Conservation (phyloP, 75 land plant genomes). For the Sequoia sempervirens region DNA sequence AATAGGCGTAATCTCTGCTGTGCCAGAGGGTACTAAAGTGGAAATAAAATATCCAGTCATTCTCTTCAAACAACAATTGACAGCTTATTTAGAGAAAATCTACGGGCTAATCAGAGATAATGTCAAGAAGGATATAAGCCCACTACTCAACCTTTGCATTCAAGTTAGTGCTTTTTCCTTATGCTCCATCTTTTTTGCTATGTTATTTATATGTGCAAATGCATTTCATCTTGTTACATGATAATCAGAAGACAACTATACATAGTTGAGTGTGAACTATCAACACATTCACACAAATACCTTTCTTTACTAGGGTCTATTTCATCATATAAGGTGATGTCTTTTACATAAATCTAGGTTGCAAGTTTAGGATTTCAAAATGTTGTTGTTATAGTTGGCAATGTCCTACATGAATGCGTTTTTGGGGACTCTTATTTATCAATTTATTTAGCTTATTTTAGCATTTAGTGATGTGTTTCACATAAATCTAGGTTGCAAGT, state of each 20-base stretch:
- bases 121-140: conserved; percentile 87
- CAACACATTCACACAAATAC: background rate
- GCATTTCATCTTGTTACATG: background rate
- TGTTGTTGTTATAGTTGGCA: background rate
- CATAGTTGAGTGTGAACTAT: background rate
- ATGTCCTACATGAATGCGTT: background rate
- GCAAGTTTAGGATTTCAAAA: background rate
- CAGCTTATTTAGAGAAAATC: conserved; percentile 95
- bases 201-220: background rate
- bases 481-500: too few relatives aligned
- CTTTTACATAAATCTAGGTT: background rate
- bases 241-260: background rate
- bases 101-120: conserved; percentile 93
- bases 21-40: conserved; percentile 44
- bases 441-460: background rate
- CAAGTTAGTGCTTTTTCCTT: conserved; percentile 51
- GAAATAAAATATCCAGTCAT: conserved; percentile 97
- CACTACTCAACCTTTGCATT: conserved; percentile 79
- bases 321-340: background rate
- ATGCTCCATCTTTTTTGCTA: background rate
- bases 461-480: background rate
- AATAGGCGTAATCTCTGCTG: conserved; percentile 29
- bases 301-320: background rate
- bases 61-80: conserved; percentile 94
- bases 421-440: background rate